phyloP scores from a whole-genome alignment of 495 filamentous ascomycete species.

The Penicillium paxilli region DNA sequence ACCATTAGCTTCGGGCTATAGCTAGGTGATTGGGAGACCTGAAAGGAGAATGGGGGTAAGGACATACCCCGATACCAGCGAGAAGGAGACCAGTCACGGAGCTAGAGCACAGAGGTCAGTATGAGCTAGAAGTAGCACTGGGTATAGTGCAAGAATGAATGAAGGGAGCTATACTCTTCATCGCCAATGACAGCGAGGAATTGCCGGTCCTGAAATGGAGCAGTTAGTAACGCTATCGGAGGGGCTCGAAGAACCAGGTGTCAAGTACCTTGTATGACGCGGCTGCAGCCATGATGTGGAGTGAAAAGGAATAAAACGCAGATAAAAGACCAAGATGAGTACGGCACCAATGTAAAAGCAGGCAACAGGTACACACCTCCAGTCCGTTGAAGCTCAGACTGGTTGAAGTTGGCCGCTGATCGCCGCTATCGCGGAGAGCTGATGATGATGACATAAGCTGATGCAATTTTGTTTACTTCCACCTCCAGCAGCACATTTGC shows the following conservation, averaged over 20 bases:
- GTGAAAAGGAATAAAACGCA: background rate
- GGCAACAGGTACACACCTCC: background rate
- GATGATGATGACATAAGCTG: constrained; percentile 22
- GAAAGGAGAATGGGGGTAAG: constrained; percentile 5
- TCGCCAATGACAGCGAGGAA: constrained; percentile 98
- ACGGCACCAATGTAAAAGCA: background rate
- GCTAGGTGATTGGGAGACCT: background rate
- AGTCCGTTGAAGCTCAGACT: background rate
- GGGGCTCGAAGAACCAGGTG: constrained; percentile 7
- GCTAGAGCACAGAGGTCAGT: constrained; percentile 52
- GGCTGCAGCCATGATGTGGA: constrained; percentile 38
- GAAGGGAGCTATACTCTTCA: constrained; percentile 64
- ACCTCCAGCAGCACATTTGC: too few relatives aligned
- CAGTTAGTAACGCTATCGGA: constrained; percentile 25
- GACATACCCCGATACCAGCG: constrained; percentile 87
- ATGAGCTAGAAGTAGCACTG: constrained; percentile 17
- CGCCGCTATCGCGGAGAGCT: constrained; percentile 26
- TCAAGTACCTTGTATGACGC: constrained; percentile 42
- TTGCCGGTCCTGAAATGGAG: constrained; percentile 68
- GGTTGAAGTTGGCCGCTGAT: constrained; percentile 9
- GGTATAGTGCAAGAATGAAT: background rate
- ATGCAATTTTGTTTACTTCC: constrained; percentile 28
- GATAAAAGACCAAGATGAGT: background rate
- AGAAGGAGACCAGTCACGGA: constrained; percentile 93
- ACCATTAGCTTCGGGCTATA: background rate